These are phyloP conservation scores for Thielaviopsis musarum DNA, from an alignment of 2,329 filamentous ascomycete genomes.

Conservation along the genomic window DNA sequence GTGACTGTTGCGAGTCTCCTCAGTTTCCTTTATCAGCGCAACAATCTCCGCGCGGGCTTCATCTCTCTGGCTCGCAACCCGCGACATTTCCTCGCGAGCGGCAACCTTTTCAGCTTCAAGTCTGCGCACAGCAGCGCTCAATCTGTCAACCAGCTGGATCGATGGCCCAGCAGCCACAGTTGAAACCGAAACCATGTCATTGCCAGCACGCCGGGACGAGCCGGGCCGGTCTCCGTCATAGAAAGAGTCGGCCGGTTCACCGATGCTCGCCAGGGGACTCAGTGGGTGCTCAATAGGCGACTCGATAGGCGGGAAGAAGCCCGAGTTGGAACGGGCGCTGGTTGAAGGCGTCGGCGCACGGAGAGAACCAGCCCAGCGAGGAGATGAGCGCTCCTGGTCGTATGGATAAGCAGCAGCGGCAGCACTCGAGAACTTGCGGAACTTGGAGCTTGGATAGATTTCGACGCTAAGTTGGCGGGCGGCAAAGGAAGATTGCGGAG, in stretches of 20 bases:
- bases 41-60: slow-evolving; percentile 89
- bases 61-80: slow-evolving; percentile 73
- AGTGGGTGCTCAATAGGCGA: neutral
- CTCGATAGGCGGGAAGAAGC: neutral
- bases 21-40: slow-evolving; percentile 69
- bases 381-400: slow-evolving; percentile 5
- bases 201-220: slow-evolving; percentile 52
- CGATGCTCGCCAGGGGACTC: neutral
- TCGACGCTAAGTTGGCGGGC: slow-evolving; percentile 4
- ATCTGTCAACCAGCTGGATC: slow-evolving; percentile 87
- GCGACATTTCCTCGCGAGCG: slow-evolving; percentile 66
- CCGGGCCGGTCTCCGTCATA: slow-evolving; percentile 38
- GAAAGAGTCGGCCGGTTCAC: slow-evolving; percentile 4
- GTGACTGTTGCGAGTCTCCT: slow-evolving; percentile 46
- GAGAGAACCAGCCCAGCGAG: slow-evolving; percentile 1
- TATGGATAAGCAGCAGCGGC: neutral
- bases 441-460: slow-evolving; percentile 1
- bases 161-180: slow-evolving; percentile 82
- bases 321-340: neutral
- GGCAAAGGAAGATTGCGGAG: slow-evolving; percentile 2
- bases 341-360: neutral
- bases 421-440: neutral
- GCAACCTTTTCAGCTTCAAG: slow-evolving; percentile 85
- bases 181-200: slow-evolving; percentile 77
- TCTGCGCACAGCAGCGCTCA: slow-evolving; percentile 82